Base-by-base conservation (phyloP, 2,329 filamentous ascomycete genomes). In the Sarocladium kiliense region DNA sequence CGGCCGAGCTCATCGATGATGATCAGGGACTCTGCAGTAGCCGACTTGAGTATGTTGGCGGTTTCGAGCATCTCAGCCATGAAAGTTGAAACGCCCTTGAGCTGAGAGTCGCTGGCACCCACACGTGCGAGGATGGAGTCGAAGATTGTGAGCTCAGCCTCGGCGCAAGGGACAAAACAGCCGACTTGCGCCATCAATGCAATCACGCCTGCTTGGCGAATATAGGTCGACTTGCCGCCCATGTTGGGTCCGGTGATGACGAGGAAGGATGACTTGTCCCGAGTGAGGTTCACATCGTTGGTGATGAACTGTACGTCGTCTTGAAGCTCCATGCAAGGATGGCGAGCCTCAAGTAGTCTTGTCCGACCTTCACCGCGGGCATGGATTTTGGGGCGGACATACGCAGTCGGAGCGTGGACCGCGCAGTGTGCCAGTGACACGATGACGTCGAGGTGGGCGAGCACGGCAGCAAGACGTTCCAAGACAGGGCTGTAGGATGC, bases 11-110 rank as follows among this genome's bases (percentile, higher is more conserved):
- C 94, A 70, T 99, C 95, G 63, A 99, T 97, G 71, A 99, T 97
- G 73, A 99, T 97, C 54, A 99, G 81, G 3, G 91, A 96, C 68
- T 99, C 94, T 30, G 88, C 85, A 0, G 94, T 99, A 2, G 94
- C 94, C 0, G 91, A 95, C 74, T 97, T 97, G 66, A 99, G 85
- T 61, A 99, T 99, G 68, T 97, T 97, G 62, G 94, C 91, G 1
- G 94, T 99, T 70, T 99, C 94, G 21, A 99, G 82, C 94, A 99
- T 99, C 74, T 99, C 94, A 1, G 94, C 94, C 95, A 99, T 99
- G 71, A 99, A 99, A 0, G 94, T 99, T 3, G 91, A 96, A 2
- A 99, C 94, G 34, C 94, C 94, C 73, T 97, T 97, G 59, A 99
- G 86, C 71, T 97, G 94, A 6, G 90, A 96, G 72, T 99, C 95